Evolutionary conservation across 352 stramenopile genomes (phyloP), one percentile per base, ranked within the genome.

Genomic region (Globisporangium cederbergense): DNA sequence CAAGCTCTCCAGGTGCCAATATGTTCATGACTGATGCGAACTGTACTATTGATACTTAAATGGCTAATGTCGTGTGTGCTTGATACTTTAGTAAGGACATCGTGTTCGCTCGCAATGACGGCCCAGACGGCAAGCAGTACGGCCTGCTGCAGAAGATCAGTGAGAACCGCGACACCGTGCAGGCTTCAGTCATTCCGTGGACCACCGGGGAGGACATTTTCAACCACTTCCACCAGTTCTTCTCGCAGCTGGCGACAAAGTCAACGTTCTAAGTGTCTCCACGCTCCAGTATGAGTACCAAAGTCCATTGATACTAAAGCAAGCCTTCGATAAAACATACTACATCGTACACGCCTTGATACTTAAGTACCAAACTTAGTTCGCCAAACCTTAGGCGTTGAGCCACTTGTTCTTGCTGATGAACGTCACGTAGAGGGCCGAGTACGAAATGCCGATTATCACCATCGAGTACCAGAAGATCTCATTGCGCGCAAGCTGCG

Each of bases 361-460:
- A 42, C 36, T 14, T 14, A 20, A 47, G 38, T 14, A 36, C 32
- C 32, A 36, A 36, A 36, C 32, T 36, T 8, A 36, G 32, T 36
- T 5, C 7, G 32, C 32, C 32, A 36, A 36, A 5, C 4, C 7
- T 36, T 55, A 76, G 32, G 28, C 38, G 18, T 71, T 67, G 38
- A 90, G 56, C 81, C 79, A 90, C 30, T 67, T 67, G 49, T 88
- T 77, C 66, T 90, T 90, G 65, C 71, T 66, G 8, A 79, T 67
- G 63, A 89, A 90, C n/a, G 75, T 68, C 16, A 86, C 58, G 65
- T 88, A 59, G 18, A 88, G 58, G 4, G 73, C 63, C 49, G 74
- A 70, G 69, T 88, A 89, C 34, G 76, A 74, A 47, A 81, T 60
- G n/a, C 58, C 74, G 40, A 89, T 67, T 22, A 70, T 56, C n/a